Evolutionary conservation across 148 eudicot species (phyloP).

Genomic region (Drosera capensis): DNA sequence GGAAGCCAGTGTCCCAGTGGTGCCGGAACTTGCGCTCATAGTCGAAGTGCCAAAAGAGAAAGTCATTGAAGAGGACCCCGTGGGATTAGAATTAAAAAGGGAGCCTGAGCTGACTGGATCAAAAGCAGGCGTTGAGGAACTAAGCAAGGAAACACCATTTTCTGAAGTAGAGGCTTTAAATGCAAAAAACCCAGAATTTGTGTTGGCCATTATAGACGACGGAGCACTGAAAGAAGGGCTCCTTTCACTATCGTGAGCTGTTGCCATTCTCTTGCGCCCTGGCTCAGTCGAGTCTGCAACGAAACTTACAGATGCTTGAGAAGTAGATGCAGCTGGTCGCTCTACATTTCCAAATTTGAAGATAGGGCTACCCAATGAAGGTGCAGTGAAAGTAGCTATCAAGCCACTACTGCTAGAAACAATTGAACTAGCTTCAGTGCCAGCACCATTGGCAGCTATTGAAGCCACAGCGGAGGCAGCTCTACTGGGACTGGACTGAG

Average conservation of each 20-base stretch:
- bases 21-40: conserved; percentile 13
- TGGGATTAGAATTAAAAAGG: conserved; percentile 16
- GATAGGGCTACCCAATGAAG: conserved; percentile 6
- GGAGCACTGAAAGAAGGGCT: conserved; percentile 12
- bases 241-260: conserved; percentile 13
- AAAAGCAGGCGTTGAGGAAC: conserved; percentile 16
- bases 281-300: conserved; percentile 5
- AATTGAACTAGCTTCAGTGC: background rate
- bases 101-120: too few species aligned
- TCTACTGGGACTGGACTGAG: background rate
- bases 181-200: conserved; percentile 17
- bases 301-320: conserved; percentile 10
- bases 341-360: conserved; percentile 19
- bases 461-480: conserved; percentile 2
- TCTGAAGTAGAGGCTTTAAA: conserved; percentile 19
- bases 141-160: conserved; percentile 14
- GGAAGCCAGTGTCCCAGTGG: conserved; percentile 19
- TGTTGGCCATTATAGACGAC: conserved; percentile 12
- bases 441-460: conserved; percentile 2
- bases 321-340: conserved; percentile 15
- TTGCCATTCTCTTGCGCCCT: conserved; percentile 14
- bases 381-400: conserved; percentile 10
- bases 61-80: conserved; percentile 13
- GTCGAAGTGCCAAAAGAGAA: too few species aligned
- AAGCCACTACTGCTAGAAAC: conserved; percentile 5